Evolutionary conservation across 2,329 filamentous ascomycete species (phyloP), one percentile per base, ranked within the genome.

Genomic region (Rhynchosporium graminicola): DNA sequence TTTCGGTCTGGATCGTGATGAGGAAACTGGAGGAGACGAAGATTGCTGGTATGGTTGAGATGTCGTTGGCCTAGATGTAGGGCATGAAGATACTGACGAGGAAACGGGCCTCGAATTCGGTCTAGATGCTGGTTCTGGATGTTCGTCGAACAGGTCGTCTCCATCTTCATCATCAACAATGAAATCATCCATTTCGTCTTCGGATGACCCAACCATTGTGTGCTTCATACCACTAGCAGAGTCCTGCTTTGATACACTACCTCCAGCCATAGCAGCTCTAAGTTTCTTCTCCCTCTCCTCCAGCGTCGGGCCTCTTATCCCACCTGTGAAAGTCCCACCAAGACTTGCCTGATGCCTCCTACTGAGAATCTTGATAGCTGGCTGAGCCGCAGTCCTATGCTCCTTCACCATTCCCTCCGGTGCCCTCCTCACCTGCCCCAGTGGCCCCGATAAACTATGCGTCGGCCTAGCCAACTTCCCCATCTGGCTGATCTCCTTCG

Each of bases 391-490:
- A 51, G 80, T 79, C 33, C 80, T 77, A 54, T 81, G 77, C 57
- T 85, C 83, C 55, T 80, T 77, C 5, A 84, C 70, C 83, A 87
- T 84, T 57, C 78, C 78, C 1, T 75, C 69, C 6, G 85, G 85
- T 0, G 85, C 83, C 51, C 75, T 77, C 26, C 63, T 73, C 48
- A 87, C 77, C 67, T 72, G 69, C 6, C 65, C 71, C 6, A 72
- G 66, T 15, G 70, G 72, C 31, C 76, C 72, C 38, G 65, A 51
- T 33, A 77, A 64, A 62, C 73, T 66, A 59, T 76, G 74, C 1
- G 75, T 73, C 12, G 77, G 74, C 10, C 73, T 79, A 20, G 79
- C 77, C 40, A 85, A 75, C 38, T 77, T 76, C 59, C 80, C 78
- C 66, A 82, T 80, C 42, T 72, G 77, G 58, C 76, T 77, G 48